These are phyloP conservation scores for Pueraria montana DNA, from an alignment of 306 rosid genomes.

Conservation along the genomic window DNA sequence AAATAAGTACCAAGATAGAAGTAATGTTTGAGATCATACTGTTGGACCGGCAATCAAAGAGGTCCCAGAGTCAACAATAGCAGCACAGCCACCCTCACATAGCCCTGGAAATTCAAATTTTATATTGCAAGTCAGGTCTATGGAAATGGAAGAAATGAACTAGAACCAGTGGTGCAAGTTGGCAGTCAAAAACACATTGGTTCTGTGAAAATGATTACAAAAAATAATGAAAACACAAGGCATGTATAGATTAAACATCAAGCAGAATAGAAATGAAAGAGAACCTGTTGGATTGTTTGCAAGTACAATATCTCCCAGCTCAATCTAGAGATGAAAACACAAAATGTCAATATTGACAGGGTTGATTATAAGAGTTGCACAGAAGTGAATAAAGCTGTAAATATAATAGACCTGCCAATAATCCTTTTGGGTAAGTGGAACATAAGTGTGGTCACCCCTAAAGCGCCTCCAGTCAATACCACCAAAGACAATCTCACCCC, in stretches of 20 bases:
- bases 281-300: constrained; percentile 48
- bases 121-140: background rate
- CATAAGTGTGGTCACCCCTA: constrained; percentile 86
- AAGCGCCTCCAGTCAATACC: constrained; percentile 66
- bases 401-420: constrained; percentile 83
- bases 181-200: background rate
- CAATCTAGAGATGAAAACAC: constrained; percentile 43
- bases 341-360: constrained; percentile 33
- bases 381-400: background rate
- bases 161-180: background rate
- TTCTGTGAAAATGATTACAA: background rate
- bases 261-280: constrained; percentile 10
- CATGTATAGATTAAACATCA: constrained; percentile 9
- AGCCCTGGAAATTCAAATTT: constrained; percentile 61
- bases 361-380: constrained; percentile 19
- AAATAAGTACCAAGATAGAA: background rate
- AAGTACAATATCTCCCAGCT: constrained; percentile 40
- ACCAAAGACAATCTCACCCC: constrained; percentile 65
- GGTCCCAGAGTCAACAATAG: constrained; percentile 91
- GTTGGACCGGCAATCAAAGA: constrained; percentile 89
- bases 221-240: background rate
- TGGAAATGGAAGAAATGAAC: constrained; percentile 8
- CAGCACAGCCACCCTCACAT: constrained; percentile 79
- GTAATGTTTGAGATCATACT: constrained; percentile 51
- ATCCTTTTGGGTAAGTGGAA: constrained; percentile 79